A percentile compares a stretch with the other conserved stretches of the same genome.
Evolutionary conservation across 441 rosid species (phyloP).

Genomic region (Corymbia citriodora): DNA sequence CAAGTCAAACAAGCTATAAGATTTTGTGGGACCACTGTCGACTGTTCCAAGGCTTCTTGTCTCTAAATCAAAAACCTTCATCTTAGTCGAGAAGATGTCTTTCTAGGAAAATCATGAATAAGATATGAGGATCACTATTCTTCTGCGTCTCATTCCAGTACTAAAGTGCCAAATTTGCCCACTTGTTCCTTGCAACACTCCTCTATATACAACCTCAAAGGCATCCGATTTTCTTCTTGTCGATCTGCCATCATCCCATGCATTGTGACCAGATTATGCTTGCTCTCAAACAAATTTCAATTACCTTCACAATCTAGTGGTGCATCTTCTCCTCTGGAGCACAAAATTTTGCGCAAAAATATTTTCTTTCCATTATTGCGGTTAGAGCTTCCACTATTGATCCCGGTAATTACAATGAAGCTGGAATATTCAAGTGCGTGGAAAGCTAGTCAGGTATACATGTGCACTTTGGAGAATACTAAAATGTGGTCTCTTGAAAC

Average conservation of each 20-base stretch:
- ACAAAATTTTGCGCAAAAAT: neutral
- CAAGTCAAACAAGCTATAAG: neutral
- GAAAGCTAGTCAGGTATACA: neutral
- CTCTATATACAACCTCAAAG: neutral
- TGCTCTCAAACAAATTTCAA: neutral
- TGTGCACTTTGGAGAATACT: neutral
- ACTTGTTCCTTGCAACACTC: neutral
- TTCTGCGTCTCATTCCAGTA: neutral
- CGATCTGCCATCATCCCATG: neutral
- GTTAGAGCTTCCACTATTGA: neutral
- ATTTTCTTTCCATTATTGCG: neutral
- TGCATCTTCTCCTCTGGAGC: neutral
- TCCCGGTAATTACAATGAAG: neutral
- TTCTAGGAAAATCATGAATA: neutral
- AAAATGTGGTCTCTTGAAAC: neutral
- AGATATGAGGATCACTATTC: neutral
- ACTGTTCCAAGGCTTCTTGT: neutral
- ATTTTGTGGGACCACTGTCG: too few relatives aligned
- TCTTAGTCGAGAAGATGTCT: neutral
- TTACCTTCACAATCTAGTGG: neutral
- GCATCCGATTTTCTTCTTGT: neutral
- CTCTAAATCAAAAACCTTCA: neutral
- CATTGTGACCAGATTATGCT: neutral
- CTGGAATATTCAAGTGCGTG: neutral
- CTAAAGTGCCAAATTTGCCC: neutral